A percentile compares a stretch with the other conserved stretches of the same genome.
phyloP scores from a whole-genome alignment of 495 filamentous ascomycete genomes.

The Penicillium subrubescens region DNA sequence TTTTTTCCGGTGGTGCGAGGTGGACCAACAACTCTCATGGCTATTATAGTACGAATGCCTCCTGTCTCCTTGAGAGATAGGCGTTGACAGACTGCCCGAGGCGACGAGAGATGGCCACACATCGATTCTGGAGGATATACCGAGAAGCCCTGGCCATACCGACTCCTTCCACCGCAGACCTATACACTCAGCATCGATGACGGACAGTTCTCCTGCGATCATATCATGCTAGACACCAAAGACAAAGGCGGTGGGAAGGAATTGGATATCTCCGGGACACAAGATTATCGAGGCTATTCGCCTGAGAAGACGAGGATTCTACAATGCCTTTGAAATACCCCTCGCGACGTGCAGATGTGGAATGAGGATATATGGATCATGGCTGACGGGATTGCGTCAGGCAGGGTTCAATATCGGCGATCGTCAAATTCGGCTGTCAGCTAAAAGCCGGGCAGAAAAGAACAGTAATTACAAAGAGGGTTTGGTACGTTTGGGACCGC shows the following conservation, averaged over 20 bases:
- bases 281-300: neutral
- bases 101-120: slow-evolving; percentile 71
- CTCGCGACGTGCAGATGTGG: neutral
- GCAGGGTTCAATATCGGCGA: slow-evolving; percentile 4
- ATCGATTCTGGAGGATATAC: slow-evolving; percentile 78
- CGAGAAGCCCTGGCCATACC: slow-evolving; percentile 73
- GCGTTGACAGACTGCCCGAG: slow-evolving; percentile 69
- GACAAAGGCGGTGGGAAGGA: slow-evolving; percentile 25
- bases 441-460: slow-evolving; percentile 10
- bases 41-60: neutral
- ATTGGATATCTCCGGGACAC: neutral
- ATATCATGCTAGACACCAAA: slow-evolving; percentile 64
- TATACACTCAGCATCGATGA: slow-evolving; percentile 65
- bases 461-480: slow-evolving; percentile 11
- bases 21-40: neutral
- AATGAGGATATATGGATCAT: neutral
- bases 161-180: slow-evolving; percentile 86
- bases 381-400: slow-evolving; percentile 14
- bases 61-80: neutral
- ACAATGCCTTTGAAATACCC: neutral
- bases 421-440: slow-evolving; percentile 3
- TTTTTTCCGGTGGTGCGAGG: neutral
- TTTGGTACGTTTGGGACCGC: neutral
- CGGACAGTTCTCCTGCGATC: slow-evolving; percentile 65
- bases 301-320: neutral